Base-by-base conservation (phyloP, 2,329 filamentous ascomycete species). In the Penicillium sp. region DNA sequence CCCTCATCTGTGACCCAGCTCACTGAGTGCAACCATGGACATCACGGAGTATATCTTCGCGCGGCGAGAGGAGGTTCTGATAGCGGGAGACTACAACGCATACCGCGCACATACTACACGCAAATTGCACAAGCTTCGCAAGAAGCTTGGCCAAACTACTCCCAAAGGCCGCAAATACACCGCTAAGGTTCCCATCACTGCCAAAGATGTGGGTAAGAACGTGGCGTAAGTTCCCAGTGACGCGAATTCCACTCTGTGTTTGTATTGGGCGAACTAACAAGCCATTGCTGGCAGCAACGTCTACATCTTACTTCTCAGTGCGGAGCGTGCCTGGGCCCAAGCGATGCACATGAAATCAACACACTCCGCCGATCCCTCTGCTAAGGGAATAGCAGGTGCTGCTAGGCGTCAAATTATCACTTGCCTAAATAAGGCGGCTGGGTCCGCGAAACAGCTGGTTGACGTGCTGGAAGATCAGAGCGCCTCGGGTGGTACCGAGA, bases 251-350 rank as follows among this genome's bases (percentile, higher is more conserved):
- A 8, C 35, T 41, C 21, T 21, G 17, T 23, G 19, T 26, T 50
- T 29, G 5, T 13, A 11, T 49, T 30, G 38, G 1, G 21, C 11
- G 46, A 44, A 46, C 46, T 58, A 58, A 58, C 45, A 8, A 21
- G 44, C 23, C 46, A 44, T 44, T 15, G 45, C 53, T 46, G 50
- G 41, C 69, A 96, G 92, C 77, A 91, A 89, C 78, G 86, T 89
- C 53, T 85, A 90, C 68, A 83, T 97, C n/a, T 83, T 94, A 35
- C 84, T 99, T 60, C 87, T 97, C 72, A 91, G 88, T 45, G 89
- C 93, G 64, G 95, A 99, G 81, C 87, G 95, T 66, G 92, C 93
- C 56, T 98, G 93, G 92, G 94, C 95, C 44, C 90, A 97, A 77
- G 94, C 93, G 61, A 96, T 98, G 93, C 88, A 91, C 74, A 92